Percentiles rank a stretch among this genome's conserved stretches.
Evolutionary conservation across 768 basidiomycete genomes (phyloP).

Genomic region (Rhizopogon vinicolor): DNA sequence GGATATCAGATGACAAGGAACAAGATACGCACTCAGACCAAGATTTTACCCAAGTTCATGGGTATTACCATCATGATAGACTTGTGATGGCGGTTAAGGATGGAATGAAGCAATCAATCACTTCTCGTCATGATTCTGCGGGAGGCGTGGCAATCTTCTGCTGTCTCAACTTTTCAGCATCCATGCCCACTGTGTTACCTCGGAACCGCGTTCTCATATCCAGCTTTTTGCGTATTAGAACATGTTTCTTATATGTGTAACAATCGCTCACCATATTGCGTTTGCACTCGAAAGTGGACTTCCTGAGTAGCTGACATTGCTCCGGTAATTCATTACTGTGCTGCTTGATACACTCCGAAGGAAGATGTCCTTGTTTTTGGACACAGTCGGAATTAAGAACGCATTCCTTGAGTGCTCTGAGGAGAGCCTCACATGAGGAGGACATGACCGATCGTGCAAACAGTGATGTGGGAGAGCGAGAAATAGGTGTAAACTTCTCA

Average conservation of each 20-base stretch:
- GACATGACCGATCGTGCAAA: constrained; percentile 50
- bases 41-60: not conserved
- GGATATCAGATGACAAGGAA: not conserved
- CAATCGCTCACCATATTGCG: constrained; percentile 67
- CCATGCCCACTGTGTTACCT: constrained; percentile 61
- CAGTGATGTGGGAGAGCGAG: not conserved
- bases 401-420: constrained; percentile 79
- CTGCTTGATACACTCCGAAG: constrained; percentile 78
- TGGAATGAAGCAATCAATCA: not conserved
- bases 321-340: constrained; percentile 76
- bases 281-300: constrained; percentile 88
- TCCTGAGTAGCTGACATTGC: constrained; percentile 72
- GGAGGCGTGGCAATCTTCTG: constrained; percentile 4
- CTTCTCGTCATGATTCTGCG: not conserved
- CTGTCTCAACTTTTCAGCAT: constrained; percentile 16
- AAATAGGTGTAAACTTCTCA: not conserved
- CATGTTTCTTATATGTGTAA: not conserved
- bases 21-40: not conserved
- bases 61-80: not conserved
- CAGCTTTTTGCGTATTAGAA: constrained; percentile 37
- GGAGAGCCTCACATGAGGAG: constrained; percentile 73
- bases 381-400: constrained; percentile 86
- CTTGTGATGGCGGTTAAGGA: not conserved
- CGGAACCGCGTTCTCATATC: constrained; percentile 84
- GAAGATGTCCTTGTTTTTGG: constrained; percentile 67